Base-by-base conservation (phyloP, 371 early-diverging fungal genomes). In the Zancudomyces culisetae region DNA sequence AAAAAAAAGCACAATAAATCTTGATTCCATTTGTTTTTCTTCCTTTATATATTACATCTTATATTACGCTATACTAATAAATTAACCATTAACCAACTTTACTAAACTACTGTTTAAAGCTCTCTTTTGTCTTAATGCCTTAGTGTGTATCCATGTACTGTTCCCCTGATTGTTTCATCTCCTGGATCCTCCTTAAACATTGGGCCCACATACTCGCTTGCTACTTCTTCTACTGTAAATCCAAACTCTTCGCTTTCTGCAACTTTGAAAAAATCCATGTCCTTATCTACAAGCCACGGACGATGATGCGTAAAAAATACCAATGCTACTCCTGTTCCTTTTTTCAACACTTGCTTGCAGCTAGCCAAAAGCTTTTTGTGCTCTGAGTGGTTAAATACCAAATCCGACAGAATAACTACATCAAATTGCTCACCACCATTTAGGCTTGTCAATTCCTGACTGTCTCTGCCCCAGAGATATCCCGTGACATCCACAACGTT, bases 131-230 rank as follows among this genome's bases (percentile, higher is more conserved):
- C 15, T 35, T 6, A 15, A 35, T 10, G 35, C 35, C 6, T 15
- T 40, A 77, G 35, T 45, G 67, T 53, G 66, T 57, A 91, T 19
- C 85, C 83, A 63, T 90, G 80, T 3, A 92, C 88, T 2, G 90
- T 92, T 3, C 81, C 68, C 43, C 90, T 72, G 2, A 87, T 83
- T 6, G 70, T 70, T 42, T 77, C 77, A 52, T 83, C 81, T 19
- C 91, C 93, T 18, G 77, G 75, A 61, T 90, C 91, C 40, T 85
- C 80, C 43, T 79, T 75, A 71, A 93, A 93, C 93, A 91, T 91
- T 12, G 82, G 81, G 4, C 70, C 68, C 70, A 81, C 79, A 42
- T 72, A 76, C 45, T 78, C 64, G 28, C 79, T 76, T 23, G 74
- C 60, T 13, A 87, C 63, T 53, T 85, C 72, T 45, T 81, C 82